A percentile compares a stretch with the other conserved stretches of the same genome.
Evolutionary conservation across 75 land plant species (phyloP).

Genomic region (Adiantum capillusveneris): DNA sequence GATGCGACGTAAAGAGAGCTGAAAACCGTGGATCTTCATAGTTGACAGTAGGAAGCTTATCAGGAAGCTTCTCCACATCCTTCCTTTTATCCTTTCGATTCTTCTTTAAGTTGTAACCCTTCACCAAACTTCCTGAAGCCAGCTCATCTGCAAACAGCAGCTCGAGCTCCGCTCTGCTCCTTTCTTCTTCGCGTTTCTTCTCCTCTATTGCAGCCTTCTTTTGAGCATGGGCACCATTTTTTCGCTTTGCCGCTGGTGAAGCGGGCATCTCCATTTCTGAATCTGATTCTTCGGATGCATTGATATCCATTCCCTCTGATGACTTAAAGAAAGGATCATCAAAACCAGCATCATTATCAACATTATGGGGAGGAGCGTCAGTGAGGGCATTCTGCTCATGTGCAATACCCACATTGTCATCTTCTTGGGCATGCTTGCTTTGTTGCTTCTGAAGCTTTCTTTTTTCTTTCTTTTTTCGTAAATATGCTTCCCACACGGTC

Average conservation of each 20-base stretch:
- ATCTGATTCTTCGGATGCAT: conserved; percentile 4
- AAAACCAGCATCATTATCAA: conserved; percentile 41
- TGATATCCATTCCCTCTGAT: conserved; percentile 12
- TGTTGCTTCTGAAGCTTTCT: conserved; percentile 42
- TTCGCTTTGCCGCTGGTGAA: conserved; percentile 7
- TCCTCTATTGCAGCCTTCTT: conserved; percentile 10
- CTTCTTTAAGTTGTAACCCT: conserved; percentile 63
- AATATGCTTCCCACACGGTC: conserved; percentile 82
- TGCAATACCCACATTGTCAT: conserved; percentile 13
- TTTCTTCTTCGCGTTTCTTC: conserved; percentile 47
- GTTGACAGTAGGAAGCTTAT: conserved; percentile 52
- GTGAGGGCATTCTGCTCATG: conserved; percentile 11
- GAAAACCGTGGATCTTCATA: conserved; percentile 71
- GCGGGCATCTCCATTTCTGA: not conserved
- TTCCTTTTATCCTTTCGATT: conserved; percentile 56
- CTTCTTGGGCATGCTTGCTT: conserved; percentile 34
- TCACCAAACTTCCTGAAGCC: conserved; percentile 27
- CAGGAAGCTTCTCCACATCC: conserved; percentile 31
- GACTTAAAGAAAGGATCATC: conserved; percentile 31
- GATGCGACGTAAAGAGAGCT: conserved; percentile 49
- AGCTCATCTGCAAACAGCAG: conserved; percentile 71
- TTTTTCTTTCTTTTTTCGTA: conserved; percentile 74
- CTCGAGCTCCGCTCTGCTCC: conserved; percentile 78
- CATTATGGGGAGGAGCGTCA: conserved; percentile 69
- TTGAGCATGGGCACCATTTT: conserved; percentile 11